Base-by-base conservation (phyloP, 2,329 filamentous ascomycete genomes). In the Simplicillium aogashimaense region DNA sequence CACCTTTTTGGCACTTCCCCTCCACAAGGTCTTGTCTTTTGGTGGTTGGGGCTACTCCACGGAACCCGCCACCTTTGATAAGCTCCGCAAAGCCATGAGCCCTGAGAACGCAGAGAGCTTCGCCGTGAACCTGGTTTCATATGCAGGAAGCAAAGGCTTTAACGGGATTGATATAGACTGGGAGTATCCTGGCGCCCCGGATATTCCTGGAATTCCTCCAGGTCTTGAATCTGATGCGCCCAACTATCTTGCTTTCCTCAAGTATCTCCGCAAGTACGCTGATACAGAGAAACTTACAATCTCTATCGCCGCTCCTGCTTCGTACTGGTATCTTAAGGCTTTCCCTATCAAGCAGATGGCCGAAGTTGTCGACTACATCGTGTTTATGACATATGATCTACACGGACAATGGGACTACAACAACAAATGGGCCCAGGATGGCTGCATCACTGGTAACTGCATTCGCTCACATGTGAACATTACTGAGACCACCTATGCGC, bases 1-100 rank as follows among this genome's bases (percentile, higher is more conserved):
- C 29, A 42, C 20, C 4, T 37, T 20, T 3, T 32, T 25, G 10
- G 59, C 50, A 36, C 58, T 56, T 0, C 53, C 63, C 37, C 43
- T 64, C 9, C 58, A 66, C 41, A 69, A 82, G 2, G 65, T 90
- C 14, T 70, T 94, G 2, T 83, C 76, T 30, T 86, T 94, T 47
- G 87, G 86, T 30, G 86, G 87, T 16, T 90, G 83, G 83, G 87
- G 83, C 0, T 90, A 84, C 58, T 86, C 82, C 1, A 62, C 72
- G 47, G 84, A 85, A 54, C 18, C 58, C 52, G 55, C 45, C 43
- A 7, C 50, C 48, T 14, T 53, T 47, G 0, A 52, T 47, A 0
- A 39, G 47, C 88, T 94, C 53, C 67, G 82, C 0, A 65, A 66
- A 1, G 79, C 81, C 0, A 75, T 79, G 5, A 82, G 81, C 0